phyloP scores from a whole-genome alignment of 257 asterid species.

The Solanum appendiculatum region DNA sequence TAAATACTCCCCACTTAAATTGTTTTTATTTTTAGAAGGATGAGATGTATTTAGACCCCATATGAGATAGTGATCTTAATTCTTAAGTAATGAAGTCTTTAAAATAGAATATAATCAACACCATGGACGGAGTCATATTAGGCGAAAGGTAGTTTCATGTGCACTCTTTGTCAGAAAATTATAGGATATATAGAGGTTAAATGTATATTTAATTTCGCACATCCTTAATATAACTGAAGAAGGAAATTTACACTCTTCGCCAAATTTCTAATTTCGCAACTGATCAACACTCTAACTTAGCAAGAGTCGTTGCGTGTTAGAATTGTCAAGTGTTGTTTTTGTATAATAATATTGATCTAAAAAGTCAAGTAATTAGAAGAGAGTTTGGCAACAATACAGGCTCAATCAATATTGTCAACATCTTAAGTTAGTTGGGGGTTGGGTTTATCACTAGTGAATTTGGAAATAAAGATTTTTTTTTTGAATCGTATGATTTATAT shows the following conservation, averaged over 20 bases:
- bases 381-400: background rate
- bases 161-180: no score
- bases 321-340: background rate
- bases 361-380: background rate
- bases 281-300: background rate
- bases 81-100: background rate
- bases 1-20: background rate
- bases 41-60: background rate
- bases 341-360: background rate
- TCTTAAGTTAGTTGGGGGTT: background rate
- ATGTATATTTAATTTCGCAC: background rate
- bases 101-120: background rate
- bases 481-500: background rate
- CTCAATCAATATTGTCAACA: background rate
- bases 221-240: background rate
- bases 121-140: no score
- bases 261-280: background rate
- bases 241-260: rapidly evolving
- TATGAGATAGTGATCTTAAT: background rate
- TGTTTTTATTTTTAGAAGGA: background rate
- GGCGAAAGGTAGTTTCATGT: background rate
- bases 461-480: background rate
- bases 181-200: background rate
- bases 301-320: background rate
- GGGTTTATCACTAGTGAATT: background rate